Conservation (phyloP, 805 yeast species). For the Hanseniaspora thailandica region DNA sequence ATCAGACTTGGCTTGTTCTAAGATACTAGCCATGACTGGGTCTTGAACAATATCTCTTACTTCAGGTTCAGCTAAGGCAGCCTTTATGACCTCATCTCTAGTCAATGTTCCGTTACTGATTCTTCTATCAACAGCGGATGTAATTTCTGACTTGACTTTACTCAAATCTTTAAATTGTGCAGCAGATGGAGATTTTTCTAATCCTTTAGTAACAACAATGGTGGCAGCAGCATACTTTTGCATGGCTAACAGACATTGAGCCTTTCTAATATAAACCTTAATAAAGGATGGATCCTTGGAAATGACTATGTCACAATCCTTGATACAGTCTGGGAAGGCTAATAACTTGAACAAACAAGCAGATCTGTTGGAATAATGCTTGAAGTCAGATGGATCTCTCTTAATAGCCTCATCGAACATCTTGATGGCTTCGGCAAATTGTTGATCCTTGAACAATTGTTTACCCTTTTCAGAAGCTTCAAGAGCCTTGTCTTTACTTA, state of each 20-base stretch:
- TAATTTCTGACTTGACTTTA: slow-evolving; percentile 48
- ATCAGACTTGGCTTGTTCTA: slow-evolving; percentile 84
- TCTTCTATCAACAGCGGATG: slow-evolving; percentile 48
- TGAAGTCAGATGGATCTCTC: slow-evolving; percentile 92
- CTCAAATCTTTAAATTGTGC: not conserved
- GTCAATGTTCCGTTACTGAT: slow-evolving; percentile 52
- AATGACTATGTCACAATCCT: slow-evolving; percentile 84
- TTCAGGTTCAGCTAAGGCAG: slow-evolving; percentile 90
- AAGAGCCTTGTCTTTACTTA: slow-evolving; percentile 88
- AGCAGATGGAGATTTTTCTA: slow-evolving; percentile 46
- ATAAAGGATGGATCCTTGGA: slow-evolving; percentile 76
- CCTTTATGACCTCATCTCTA: slow-evolving; percentile 83
- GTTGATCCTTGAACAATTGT: slow-evolving; percentile 74
- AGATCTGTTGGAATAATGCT: slow-evolving; percentile 96
- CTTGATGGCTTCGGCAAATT: slow-evolving; percentile 94
- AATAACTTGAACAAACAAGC: slow-evolving; percentile 88
- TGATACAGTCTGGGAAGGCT: slow-evolving; percentile 94
- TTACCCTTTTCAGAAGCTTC: slow-evolving; percentile 90
- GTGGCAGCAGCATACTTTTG: slow-evolving; percentile 72
- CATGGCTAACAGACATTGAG: slow-evolving; percentile 83
- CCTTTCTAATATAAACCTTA: slow-evolving; percentile 94
- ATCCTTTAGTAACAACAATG: slow-evolving; percentile 70
- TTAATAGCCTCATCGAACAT: slow-evolving; percentile 91
- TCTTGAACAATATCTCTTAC: slow-evolving; percentile 78
- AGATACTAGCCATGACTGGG: slow-evolving; percentile 90